Base-by-base conservation (phyloP, 305 asterid species). In the Striga hermonthica region DNA sequence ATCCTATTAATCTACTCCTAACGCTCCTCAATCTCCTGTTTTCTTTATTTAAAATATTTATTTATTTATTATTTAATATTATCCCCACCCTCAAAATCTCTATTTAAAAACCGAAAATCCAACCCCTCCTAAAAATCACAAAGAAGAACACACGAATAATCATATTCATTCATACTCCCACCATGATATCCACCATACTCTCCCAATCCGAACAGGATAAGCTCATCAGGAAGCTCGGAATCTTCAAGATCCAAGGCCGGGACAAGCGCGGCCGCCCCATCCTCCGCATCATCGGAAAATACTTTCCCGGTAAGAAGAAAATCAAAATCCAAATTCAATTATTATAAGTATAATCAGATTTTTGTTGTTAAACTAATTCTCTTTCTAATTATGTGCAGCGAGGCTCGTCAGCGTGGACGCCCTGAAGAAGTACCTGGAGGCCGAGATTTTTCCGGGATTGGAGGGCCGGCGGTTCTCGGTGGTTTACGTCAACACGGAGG, bases 211-310 rank as follows among this genome's bases (percentile, higher is more conserved):
- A 89, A 40, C 92, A 85, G 56, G 66, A 67, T 49, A 55, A 72
- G 6, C 90, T 86, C 73, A 79, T 91, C 36, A 70, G 70, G n/a
- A 83, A 86, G 3, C 86, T 85, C 6, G 71, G 78, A 38, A 57
- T 89, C 64, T 86, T 89, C 84, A 87, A 79, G 76, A 83, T 91
- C 74, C 86, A 85, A 66, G 98, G 98, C 73, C 72, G 62, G 14
- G 95, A 89, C 74, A 83, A 69, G 65, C 85, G 77, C 7, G 92
- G 95, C 66, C 76, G 74, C 61, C 74, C 88, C 4, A 59, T 91
- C 47, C 87, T 91, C 47, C 84, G 82, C 63, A 45, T 91, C 81
- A 65, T 84, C 71, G 98, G 84, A 6, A 89, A 91, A 57, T 73
- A 48, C 87, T 86, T 89, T 57, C 95, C 92, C 0, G 95, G 98